Percentiles rank a stretch among this genome's conserved stretches.
Conservation (phyloP, 139 green algal species). For the Haematococcus sp. region DNA sequence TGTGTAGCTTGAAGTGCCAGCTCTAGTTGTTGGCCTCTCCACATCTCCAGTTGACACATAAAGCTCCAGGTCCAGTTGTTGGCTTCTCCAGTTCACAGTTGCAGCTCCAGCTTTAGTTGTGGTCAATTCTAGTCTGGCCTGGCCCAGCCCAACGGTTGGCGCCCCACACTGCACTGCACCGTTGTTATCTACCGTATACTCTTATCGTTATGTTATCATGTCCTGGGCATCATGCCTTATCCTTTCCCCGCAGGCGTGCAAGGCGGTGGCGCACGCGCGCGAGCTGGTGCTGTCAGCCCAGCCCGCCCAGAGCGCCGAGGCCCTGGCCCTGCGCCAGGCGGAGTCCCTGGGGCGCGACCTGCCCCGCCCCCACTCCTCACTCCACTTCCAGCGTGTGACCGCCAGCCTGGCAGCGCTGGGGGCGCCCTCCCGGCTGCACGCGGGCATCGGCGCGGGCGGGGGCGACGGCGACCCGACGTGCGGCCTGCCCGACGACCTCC, state of each 20-base stretch:
- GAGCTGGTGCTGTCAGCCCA: constrained; percentile 19
- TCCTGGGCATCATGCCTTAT: too few species aligned
- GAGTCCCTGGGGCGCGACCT: constrained; percentile 14
- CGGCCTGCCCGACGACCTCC: constrained; percentile 11
- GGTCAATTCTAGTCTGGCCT: too few species aligned
- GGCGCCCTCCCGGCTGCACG: constrained; percentile 4
- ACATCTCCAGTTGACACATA: too few species aligned
- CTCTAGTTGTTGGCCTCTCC: too few species aligned
- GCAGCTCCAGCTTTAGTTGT: too few species aligned
- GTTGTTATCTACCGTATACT: too few species aligned
- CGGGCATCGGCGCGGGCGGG: neutral
- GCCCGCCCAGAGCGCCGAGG: constrained; percentile 33
- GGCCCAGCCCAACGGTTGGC: too few species aligned
- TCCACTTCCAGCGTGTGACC: constrained; percentile 26
- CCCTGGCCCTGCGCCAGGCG: constrained; percentile 15
- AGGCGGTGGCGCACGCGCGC: neutral
- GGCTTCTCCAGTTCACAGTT: too few species aligned
- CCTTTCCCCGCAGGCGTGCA: constrained; percentile 16
- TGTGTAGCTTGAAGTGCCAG: too few species aligned
- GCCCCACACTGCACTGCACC: too few species aligned
- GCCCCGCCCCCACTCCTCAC: constrained; percentile 1
- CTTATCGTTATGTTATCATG: too few species aligned
- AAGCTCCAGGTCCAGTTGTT: too few species aligned
- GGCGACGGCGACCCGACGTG: neutral
- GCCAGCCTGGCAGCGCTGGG: constrained; percentile 12